Percentiles rank a stretch among this genome's conserved stretches.
Conservation (phyloP, 371 early-diverging fungal species). For the Mucor irregularis region DNA sequence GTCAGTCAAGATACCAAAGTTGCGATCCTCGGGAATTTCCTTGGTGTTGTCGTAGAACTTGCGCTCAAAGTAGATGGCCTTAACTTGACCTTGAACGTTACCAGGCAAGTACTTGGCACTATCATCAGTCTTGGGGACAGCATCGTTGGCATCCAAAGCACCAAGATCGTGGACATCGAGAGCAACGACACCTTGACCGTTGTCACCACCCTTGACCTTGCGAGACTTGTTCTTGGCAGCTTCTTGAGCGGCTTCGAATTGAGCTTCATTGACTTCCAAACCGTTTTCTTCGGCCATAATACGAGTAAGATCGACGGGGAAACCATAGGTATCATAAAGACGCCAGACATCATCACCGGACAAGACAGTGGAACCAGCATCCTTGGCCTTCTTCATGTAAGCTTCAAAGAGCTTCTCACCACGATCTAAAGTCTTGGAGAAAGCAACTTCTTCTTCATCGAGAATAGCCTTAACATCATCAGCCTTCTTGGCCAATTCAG, state of each 20-base stretch:
- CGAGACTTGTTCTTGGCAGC: constrained; percentile 84
- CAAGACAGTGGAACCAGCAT: constrained; percentile 60
- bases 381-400: constrained; percentile 73
- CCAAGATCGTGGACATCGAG: constrained; percentile 94
- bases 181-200: constrained; percentile 63
- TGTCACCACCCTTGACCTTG: constrained; percentile 62
- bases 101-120: constrained; percentile 81
- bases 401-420: constrained; percentile 95
- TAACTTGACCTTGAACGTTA: constrained; percentile 68
- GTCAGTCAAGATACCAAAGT: constrained; percentile 92
- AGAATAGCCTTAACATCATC: constrained; percentile 90
- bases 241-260: constrained; percentile 82
- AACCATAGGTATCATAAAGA: constrained; percentile 99
- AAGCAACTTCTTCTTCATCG: constrained; percentile 95
- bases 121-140: constrained; percentile 90
- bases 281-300: constrained; percentile 98
- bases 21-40: constrained; percentile 52
- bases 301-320: constrained; percentile 98
- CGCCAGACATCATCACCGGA: constrained; percentile 96
- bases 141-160: constrained; percentile 72
- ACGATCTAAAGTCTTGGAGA: constrained; percentile 97
- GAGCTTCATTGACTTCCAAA: constrained; percentile 83
- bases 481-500: constrained; percentile 77
- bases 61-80: constrained; percentile 71
- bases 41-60: constrained; percentile 52